Conservation (phyloP, 495 filamentous ascomycete genomes). For the Penicillium coprophilum region DNA sequence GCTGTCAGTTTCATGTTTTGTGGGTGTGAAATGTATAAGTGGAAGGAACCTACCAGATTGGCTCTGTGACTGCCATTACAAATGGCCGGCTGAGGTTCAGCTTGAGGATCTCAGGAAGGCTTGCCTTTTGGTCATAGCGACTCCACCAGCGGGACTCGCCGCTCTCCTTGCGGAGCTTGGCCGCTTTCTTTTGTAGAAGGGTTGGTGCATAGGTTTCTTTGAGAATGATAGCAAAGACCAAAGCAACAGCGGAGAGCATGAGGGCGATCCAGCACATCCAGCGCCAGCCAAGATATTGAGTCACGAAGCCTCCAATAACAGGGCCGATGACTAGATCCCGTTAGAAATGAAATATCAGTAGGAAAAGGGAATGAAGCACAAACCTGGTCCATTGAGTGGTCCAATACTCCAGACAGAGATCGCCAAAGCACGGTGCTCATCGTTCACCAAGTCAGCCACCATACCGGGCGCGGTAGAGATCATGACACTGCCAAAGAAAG, state of each 20-base stretch:
- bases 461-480: constrained; percentile 81
- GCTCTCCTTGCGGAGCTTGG: constrained; percentile 66
- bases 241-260: constrained; percentile 61
- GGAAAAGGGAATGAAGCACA: constrained; percentile 3
- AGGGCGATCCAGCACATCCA: constrained; percentile 82
- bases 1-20: background rate
- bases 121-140: constrained; percentile 67
- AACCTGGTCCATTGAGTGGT: constrained; percentile 70
- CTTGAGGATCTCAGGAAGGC: constrained; percentile 56
- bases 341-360: background rate
- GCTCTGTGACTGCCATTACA: constrained; percentile 74
- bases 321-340: constrained; percentile 41
- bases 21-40: background rate
- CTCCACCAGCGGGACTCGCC: constrained; percentile 75
- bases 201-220: constrained; percentile 79
- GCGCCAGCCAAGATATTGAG: constrained; percentile 73
- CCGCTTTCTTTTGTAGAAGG: constrained; percentile 68
- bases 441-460: constrained; percentile 72
- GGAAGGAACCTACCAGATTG: constrained; percentile 61
- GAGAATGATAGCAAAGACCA: constrained; percentile 51
- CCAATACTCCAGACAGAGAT: constrained; percentile 77
- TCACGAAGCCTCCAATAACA: constrained; percentile 72
- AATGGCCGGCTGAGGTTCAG: constrained; percentile 76
- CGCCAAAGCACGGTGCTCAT: constrained; percentile 66
- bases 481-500: constrained; percentile 75